These are phyloP conservation scores for Mortierella sp. DNA, from an alignment of 371 early-diverging fungal species.

Conservation along the genomic window DNA sequence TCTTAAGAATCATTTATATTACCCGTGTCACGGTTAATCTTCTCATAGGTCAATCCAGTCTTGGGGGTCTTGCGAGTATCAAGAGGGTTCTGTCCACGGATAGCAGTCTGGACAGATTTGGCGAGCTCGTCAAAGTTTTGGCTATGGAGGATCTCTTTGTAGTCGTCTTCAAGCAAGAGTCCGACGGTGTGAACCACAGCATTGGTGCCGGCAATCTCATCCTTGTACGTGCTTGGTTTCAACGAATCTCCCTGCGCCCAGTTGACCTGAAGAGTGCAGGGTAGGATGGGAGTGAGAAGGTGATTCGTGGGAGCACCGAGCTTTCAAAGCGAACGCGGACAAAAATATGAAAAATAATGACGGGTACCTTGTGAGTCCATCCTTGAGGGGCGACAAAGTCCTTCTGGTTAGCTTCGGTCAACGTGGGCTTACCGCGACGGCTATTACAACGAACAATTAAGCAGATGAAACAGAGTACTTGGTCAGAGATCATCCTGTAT, in stretches of 20 bases:
- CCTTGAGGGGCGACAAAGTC: constrained; percentile 54
- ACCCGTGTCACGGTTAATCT: constrained; percentile 84
- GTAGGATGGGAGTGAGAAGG: not conserved
- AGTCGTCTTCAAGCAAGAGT: constrained; percentile 77
- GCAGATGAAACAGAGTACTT: not conserved
- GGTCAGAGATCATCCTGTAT: not conserved
- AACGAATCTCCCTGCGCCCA: constrained; percentile 81
- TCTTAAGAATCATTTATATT: constrained; percentile 15
- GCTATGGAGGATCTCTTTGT: constrained; percentile 73
- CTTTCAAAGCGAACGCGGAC: not conserved
- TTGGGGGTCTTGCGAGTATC: constrained; percentile 35
- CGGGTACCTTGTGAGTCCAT: constrained; percentile 63
- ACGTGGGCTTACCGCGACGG: constrained; percentile 66
- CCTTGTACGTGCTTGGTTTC: constrained; percentile 69
- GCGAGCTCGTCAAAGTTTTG: constrained; percentile 63
- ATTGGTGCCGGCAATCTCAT: constrained; percentile 69
- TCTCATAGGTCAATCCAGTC: constrained; percentile 67
- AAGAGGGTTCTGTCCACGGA: constrained; percentile 45
- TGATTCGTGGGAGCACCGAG: not conserved
- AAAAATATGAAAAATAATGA: not conserved
- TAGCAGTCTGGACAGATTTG: constrained; percentile 58
- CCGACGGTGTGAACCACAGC: constrained; percentile 84
- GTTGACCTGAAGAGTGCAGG: constrained; percentile 58
- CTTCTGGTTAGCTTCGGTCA: constrained; percentile 37
- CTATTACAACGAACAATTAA: constrained; percentile 34